Percentiles rank a stretch among this genome's conserved stretches.
These are phyloP conservation scores for Aspergillus niger DNA, from an alignment of 2,329 filamentous ascomycete species.

Conservation along the genomic window DNA sequence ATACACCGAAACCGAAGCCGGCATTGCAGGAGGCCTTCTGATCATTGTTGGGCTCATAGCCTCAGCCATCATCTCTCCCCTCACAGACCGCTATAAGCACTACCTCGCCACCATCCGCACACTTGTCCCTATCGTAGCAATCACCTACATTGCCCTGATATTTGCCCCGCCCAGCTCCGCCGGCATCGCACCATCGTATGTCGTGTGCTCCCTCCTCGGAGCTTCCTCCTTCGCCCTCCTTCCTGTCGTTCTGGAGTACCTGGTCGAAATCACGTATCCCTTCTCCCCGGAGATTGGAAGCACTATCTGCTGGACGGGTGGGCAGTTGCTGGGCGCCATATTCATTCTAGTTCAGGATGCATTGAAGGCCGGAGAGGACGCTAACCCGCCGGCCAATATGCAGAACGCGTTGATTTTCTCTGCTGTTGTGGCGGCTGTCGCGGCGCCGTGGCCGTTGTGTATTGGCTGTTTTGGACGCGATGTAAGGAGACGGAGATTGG, in stretches of 20 bases:
- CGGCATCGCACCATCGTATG: slow-evolving; percentile 62
- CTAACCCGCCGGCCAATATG: slow-evolving; percentile 70
- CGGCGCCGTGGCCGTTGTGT: slow-evolving; percentile 67
- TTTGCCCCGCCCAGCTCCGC: slow-evolving; percentile 70
- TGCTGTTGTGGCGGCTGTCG: slow-evolving; percentile 67
- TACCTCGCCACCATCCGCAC: slow-evolving; percentile 74
- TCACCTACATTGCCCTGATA: slow-evolving; percentile 74
- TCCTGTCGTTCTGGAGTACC: slow-evolving; percentile 81
- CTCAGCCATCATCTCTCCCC: slow-evolving; percentile 74
- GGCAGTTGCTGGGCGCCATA: slow-evolving; percentile 79
- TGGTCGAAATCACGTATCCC: slow-evolving; percentile 85
- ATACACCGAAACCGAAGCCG: slow-evolving; percentile 79
- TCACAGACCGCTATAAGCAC: slow-evolving; percentile 81
- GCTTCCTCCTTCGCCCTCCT: slow-evolving; percentile 78
- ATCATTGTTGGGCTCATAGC: slow-evolving; percentile 83
- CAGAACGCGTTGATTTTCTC: slow-evolving; percentile 74
- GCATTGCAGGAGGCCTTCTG: slow-evolving; percentile 84
- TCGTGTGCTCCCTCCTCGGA: slow-evolving; percentile 74
- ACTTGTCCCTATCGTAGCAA: slow-evolving; percentile 71
- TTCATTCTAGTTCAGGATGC: slow-evolving; percentile 84
- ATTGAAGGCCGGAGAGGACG: slow-evolving; percentile 56
- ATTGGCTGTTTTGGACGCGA: slow-evolving; percentile 69
- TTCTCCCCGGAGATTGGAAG: slow-evolving; percentile 82
- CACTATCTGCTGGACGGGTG: slow-evolving; percentile 81
- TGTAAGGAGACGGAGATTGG: slow-evolving; percentile 42